Evolutionary conservation across 2,329 filamentous ascomycete species (phyloP).

Genomic region (Chalara sp.): DNA sequence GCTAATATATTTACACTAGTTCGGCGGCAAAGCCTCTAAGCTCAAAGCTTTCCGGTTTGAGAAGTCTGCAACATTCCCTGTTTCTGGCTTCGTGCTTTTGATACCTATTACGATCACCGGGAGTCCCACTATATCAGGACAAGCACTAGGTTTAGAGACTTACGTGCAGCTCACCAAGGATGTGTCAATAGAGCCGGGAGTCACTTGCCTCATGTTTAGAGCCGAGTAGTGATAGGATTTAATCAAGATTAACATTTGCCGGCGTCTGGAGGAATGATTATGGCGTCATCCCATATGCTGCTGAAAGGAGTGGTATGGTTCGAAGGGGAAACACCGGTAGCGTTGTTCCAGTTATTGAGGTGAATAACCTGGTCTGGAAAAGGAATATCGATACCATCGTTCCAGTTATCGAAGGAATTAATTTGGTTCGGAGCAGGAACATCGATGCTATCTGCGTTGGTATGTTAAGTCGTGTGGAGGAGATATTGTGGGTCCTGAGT

Average conservation of each 20-base stretch:
- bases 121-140: not conserved
- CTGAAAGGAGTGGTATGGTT: not conserved
- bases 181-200: not conserved
- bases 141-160: not conserved
- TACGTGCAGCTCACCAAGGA: not conserved
- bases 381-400: not conserved
- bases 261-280: no score
- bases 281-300: no score
- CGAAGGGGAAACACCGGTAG: not conserved
- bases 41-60: constrained; percentile 2
- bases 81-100: not conserved
- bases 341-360: not conserved
- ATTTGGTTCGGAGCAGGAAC: not conserved
- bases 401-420: not conserved
- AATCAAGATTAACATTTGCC: no score
- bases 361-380: not conserved
- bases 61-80: not conserved
- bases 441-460: not conserved
- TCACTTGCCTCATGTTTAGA: not conserved
- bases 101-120: not conserved
- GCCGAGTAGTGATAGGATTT: not conserved
- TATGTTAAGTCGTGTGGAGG: not conserved
- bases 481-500: not conserved
- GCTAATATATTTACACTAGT: not conserved
- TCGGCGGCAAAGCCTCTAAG: not conserved